These are phyloP conservation scores for Sarcodon sp. DNA, from an alignment of 768 basidiomycete genomes.

Conservation along the genomic window DNA sequence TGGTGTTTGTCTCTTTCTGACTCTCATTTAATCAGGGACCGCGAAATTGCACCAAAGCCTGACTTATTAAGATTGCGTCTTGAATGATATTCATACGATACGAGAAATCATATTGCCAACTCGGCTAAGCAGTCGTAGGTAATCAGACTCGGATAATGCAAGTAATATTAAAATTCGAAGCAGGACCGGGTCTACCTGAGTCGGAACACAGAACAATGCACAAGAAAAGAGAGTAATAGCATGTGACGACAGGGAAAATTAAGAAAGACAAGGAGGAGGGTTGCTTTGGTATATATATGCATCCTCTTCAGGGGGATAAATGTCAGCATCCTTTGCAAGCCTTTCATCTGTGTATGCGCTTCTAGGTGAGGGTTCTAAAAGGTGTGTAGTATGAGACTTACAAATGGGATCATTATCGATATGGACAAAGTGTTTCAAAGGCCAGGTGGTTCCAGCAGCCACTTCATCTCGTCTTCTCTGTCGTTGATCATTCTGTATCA, in stretches of 20 bases:
- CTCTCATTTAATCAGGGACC: no score
- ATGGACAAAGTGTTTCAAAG: conserved; percentile 64
- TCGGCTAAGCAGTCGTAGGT: no score
- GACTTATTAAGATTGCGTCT: no score
- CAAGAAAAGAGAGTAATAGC: no score
- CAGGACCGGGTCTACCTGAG: no score
- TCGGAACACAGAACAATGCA: no score
- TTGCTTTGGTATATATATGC: conserved; percentile 59
- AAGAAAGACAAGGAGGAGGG: background rate
- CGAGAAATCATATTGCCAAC: no score
- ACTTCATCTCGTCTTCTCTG: conserved; percentile 77
- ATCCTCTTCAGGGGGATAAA: conserved; percentile 63
- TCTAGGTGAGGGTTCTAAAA: background rate
- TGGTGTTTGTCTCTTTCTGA: no score
- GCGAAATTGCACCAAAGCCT: no score
- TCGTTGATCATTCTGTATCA: conserved; percentile 75
- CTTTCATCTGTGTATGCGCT: conserved; percentile 37
- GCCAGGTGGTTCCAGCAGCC: conserved; percentile 61
- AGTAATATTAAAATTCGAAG: no score
- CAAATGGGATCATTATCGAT: conserved; percentile 63
- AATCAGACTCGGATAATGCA: no score
- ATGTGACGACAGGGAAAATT: background rate
- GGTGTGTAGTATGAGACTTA: conserved; percentile 21
- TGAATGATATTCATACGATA: no score
- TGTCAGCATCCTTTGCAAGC: conserved; percentile 49